These are phyloP conservation scores for Tolypocladium ophioglossoides DNA, from an alignment of 2,329 filamentous ascomycete genomes.

Conservation along the genomic window DNA sequence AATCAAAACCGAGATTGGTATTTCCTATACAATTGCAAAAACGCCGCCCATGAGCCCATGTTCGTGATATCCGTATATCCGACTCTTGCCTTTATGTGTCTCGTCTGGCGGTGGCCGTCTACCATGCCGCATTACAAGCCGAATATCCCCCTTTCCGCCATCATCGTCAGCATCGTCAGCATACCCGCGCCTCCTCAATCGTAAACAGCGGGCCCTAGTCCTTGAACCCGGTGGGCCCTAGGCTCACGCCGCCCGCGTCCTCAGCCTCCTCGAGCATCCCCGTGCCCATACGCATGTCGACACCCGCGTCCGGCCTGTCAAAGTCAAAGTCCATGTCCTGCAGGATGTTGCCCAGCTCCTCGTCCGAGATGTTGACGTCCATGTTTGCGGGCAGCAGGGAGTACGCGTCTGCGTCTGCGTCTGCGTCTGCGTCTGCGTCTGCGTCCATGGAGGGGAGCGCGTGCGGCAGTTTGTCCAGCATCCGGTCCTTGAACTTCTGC, in stretches of 20 bases:
- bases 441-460: constrained; percentile 1
- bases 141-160: not conserved
- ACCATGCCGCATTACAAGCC: not conserved
- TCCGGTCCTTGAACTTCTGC: constrained; percentile 40
- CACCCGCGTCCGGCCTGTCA: constrained; percentile 16
- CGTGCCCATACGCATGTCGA: constrained; percentile 1
- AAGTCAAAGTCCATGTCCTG: constrained; percentile 33
- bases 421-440: not conserved
- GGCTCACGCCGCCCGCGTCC: constrained; percentile 18
- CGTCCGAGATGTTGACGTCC: constrained; percentile 25
- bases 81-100: not conserved
- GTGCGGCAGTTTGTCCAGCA: constrained; percentile 19
- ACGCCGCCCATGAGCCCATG: not conserved
- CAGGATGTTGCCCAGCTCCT: constrained; percentile 29
- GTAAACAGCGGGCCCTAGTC: not conserved
- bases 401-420: not conserved
- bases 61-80: not conserved
- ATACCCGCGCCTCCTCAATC: not conserved
- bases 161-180: not conserved
- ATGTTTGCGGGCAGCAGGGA: constrained; percentile 17
- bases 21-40: not conserved
- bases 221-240: not conserved
- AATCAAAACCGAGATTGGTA: not conserved
- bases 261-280: constrained; percentile 16
- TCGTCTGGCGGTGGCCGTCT: not conserved